Evolutionary conservation across 1,139 yeast species (phyloP).

Genomic region (Wickerhamomyces sp.): DNA sequence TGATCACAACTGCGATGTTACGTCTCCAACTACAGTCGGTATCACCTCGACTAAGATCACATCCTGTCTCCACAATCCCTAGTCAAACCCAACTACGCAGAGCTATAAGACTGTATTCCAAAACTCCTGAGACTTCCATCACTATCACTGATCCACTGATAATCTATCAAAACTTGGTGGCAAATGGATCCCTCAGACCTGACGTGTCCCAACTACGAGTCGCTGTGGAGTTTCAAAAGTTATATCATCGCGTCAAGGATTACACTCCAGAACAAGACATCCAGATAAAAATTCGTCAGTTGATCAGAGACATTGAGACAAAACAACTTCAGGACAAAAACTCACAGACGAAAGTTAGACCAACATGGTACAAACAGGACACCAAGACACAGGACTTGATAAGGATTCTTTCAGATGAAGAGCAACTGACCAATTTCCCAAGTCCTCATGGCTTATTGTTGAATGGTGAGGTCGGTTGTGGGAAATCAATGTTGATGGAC

Average conservation of each 20-base stretch:
- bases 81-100: too few species aligned
- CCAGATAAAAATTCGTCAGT: constrained; percentile 39
- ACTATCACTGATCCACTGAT: constrained; percentile 61
- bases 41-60: too few species aligned
- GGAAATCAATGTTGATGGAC: constrained; percentile 71
- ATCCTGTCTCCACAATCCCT: too few species aligned
- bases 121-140: constrained; percentile 16
- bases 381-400: constrained; percentile 33
- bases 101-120: constrained; percentile 5
- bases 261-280: constrained; percentile 54
- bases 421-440: constrained; percentile 48
- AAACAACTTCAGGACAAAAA: constrained; percentile 8
- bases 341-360: constrained; percentile 1
- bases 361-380: constrained; percentile 21
- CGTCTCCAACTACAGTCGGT: too few species aligned
- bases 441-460: constrained; percentile 62
- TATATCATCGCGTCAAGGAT: constrained; percentile 53
- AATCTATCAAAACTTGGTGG: constrained; percentile 50
- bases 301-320: constrained; percentile 43
- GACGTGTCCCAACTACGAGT: constrained; percentile 60
- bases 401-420: constrained; percentile 54
- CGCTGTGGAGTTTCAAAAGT: constrained; percentile 59
- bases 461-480: constrained; percentile 75
- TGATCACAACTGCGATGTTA: too few species aligned
- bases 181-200: constrained; percentile 43